Evolutionary conservation across 1,284 basidiomycete species (phyloP), one percentile per base, ranked within the genome.

Genomic region (Tilletia caries): DNA sequence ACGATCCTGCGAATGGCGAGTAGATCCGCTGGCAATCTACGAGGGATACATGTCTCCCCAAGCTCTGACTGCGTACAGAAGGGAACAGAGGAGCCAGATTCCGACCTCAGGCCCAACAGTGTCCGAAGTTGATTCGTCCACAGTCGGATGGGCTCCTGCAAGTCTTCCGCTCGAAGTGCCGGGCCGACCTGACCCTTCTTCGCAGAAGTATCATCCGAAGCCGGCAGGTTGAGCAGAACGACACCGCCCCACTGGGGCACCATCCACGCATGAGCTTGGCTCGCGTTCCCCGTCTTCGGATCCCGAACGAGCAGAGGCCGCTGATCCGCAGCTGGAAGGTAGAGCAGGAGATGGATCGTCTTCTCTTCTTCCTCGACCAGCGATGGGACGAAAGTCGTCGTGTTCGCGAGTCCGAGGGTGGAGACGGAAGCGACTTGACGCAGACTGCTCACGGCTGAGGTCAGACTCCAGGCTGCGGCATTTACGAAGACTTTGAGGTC

Each of bases 221-320:
- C 27, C 15, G 33, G 75, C 68, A 88, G 87, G 80, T 96, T 93
- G 75, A 89, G 85, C 66, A 98, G 87, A 67, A 91, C 88, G 64
- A 98, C 91, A 18, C 93, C 91, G 50, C 96, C 95, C 90, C 93
- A 96, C 84, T 98, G 95, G 0, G 96, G 95, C 1, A 96, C 87
- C 29, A 97, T 87, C 86, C 98, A 98, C 10, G 91, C 88, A 1
- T 70, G 71, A 10, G 76, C 32, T 1, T 66, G 33, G 20, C 69
- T 67, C 4, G 46, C 67, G 3, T 64, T 66, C 1, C 68, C 67
- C 10, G 67, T 70, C 12, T 12, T 67, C 1, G 71, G 66, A 70
- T 89, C 85, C 1, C 92, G 85, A 23, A 95, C 89, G 32, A 85
- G 84, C 69, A 98, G 84, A 1, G 95, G 93, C 25, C 89, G 85